These are phyloP conservation scores for Heliocybe sulcata DNA, from an alignment of 1,284 basidiomycete genomes.

Conservation along the genomic window DNA sequence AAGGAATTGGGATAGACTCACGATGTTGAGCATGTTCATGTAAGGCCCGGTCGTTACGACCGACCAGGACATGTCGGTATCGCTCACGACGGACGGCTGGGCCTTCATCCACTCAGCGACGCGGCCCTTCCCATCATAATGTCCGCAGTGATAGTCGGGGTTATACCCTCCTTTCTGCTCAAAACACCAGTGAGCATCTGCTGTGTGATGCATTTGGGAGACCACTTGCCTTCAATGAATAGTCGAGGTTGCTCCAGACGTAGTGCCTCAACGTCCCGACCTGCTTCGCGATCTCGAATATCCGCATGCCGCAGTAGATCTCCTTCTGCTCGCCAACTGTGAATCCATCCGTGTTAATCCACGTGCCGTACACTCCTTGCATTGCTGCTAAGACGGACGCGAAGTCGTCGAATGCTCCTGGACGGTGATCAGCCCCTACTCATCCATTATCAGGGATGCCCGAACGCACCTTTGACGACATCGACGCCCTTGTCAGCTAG, in stretches of 20 bases:
- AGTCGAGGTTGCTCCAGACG: conserved; percentile 40
- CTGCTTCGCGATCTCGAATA: conserved; percentile 40
- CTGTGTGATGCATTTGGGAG: not conserved
- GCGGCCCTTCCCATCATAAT: conserved; percentile 36
- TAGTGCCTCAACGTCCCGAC: conserved; percentile 31
- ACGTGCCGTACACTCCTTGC: conserved; percentile 35
- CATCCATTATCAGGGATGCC: not conserved
- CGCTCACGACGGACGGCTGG: conserved; percentile 31
- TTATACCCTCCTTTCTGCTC: conserved; percentile 17
- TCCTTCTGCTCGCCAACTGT: conserved; percentile 37
- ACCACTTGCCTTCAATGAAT: conserved; percentile 30
- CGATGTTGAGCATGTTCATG: conserved; percentile 34
- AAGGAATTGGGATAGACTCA: conserved; percentile 15
- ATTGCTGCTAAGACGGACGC: conserved; percentile 24
- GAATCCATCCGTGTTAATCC: conserved; percentile 39
- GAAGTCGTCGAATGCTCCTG: conserved; percentile 29
- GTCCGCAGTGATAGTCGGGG: conserved; percentile 24
- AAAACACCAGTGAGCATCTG: not conserved
- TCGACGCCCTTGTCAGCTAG: conserved; percentile 34
- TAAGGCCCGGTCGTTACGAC: conserved; percentile 35
- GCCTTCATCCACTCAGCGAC: conserved; percentile 34
- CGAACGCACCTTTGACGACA: conserved; percentile 30
- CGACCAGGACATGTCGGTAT: conserved; percentile 31
- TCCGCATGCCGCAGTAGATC: conserved; percentile 33
- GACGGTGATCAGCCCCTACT: conserved; percentile 1